Evolutionary conservation across 352 stramenopile genomes (phyloP).

Genomic region (Salisapilia sapeloensis): DNA sequence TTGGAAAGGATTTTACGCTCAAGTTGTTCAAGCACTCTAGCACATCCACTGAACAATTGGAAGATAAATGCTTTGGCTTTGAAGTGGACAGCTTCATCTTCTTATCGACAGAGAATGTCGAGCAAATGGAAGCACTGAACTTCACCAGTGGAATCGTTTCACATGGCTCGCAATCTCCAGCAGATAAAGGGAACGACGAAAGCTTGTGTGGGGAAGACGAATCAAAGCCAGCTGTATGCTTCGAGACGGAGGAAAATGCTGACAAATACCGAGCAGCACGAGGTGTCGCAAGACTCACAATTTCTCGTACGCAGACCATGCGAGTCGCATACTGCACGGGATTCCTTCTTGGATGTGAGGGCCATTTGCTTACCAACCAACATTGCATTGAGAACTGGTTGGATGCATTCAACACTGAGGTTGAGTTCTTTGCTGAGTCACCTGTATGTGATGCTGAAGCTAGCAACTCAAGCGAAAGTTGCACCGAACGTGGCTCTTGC

Average conservation of each 20-base stretch:
- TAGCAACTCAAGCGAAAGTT: constrained; percentile 1
- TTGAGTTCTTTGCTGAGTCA: constrained; percentile 52
- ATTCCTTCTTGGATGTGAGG: constrained; percentile 53
- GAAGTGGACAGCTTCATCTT: constrained; percentile 29
- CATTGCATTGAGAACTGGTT: constrained; percentile 46
- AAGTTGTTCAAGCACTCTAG: constrained; percentile 18
- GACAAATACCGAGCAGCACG: constrained; percentile 25
- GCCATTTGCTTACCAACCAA: constrained; percentile 65
- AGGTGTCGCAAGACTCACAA: constrained; percentile 39
- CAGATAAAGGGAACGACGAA: constrained; percentile 16
- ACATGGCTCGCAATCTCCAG: background rate
- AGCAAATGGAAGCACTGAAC: constrained; percentile 2
- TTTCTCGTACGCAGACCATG: constrained; percentile 42
- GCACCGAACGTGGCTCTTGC: constrained; percentile 20
- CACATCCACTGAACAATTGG: constrained; percentile 1
- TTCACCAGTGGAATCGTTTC: constrained; percentile 1
- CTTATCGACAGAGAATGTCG: constrained; percentile 10
- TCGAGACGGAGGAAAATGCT: constrained; percentile 10
- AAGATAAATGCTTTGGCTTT: constrained; percentile 24
- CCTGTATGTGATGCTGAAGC: constrained; percentile 11
- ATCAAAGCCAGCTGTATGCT: constrained; percentile 45
- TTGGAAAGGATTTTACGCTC: constrained; percentile 20
- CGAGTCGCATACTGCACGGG: constrained; percentile 50
- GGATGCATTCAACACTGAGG: constrained; percentile 44
- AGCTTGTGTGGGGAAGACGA: constrained; percentile 53